These are phyloP conservation scores for Hirschioporus abietinus DNA, from an alignment of 768 basidiomycete species.

Conservation along the genomic window DNA sequence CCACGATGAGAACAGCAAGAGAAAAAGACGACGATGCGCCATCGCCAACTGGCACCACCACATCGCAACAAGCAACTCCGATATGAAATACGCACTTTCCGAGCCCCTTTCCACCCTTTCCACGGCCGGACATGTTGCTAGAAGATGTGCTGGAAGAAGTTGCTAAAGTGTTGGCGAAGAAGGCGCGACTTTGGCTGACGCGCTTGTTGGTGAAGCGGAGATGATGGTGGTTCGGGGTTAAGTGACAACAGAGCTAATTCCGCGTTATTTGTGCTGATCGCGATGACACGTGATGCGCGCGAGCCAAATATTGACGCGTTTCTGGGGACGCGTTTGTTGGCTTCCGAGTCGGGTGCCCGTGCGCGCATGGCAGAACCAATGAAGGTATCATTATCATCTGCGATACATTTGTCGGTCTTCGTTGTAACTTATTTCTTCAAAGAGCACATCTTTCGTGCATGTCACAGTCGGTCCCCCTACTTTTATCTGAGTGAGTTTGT, in stretches of 20 bases:
- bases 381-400: too few species aligned
- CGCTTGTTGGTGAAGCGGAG: background rate
- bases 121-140: conserved; percentile 39
- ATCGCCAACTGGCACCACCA: too few species aligned
- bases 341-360: too few species aligned
- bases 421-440: too few species aligned
- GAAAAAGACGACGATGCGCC: conserved; percentile 5
- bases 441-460: too few species aligned
- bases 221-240: conserved; percentile 5
- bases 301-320: background rate
- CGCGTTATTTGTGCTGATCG: conserved; percentile 5
- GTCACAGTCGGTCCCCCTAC: too few species aligned
- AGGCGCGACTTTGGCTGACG: background rate
- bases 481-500: too few species aligned
- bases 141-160: background rate
- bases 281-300: background rate
- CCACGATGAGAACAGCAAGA: background rate
- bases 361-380: too few species aligned
- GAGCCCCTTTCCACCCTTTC: conserved; percentile 44
- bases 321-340: too few species aligned
- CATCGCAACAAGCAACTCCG: too few species aligned
- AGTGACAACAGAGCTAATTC: background rate
- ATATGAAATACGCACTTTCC: conserved; percentile 34
- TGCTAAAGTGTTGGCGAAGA: conserved; percentile 3
- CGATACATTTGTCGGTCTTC: too few species aligned